A percentile compares a stretch with the other conserved stretches of the same genome.
These are phyloP conservation scores for Crithidia fasciculata DNA, from an alignment of 208 protist genomes.

Conservation along the genomic window DNA sequence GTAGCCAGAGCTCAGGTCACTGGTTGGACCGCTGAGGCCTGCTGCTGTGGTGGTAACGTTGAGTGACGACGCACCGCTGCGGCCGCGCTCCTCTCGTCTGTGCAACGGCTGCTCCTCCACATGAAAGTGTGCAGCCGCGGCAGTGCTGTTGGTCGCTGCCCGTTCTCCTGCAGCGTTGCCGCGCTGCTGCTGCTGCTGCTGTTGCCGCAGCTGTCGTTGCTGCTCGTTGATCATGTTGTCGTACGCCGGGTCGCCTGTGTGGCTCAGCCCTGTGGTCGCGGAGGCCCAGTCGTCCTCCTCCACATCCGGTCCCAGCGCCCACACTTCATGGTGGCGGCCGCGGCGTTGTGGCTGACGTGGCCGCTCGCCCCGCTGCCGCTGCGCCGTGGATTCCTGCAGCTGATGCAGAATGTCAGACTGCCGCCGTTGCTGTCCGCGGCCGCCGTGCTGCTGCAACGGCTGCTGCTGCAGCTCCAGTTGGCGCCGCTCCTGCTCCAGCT, in stretches of 20 bases:
- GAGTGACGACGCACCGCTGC: not conserved
- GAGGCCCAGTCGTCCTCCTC: slow-evolving; percentile 26
- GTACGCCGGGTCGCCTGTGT: slow-evolving; percentile 34
- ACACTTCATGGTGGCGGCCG: not conserved
- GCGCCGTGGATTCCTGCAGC: slow-evolving; percentile 10
- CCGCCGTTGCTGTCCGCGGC: not conserved
- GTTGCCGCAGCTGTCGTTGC: slow-evolving; percentile 12
- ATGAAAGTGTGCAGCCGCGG: too few species aligned
- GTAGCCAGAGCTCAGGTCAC: slow-evolving; percentile 12
- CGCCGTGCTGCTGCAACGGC: not conserved
- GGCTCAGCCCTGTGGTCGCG: slow-evolving; percentile 19
- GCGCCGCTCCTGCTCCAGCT: slow-evolving; percentile 12
- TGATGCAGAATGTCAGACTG: slow-evolving; percentile 14
- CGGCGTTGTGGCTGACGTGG: slow-evolving; percentile 8
- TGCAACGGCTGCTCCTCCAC: too few species aligned
- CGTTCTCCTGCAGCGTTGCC: not conserved
- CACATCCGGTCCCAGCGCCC: not conserved
- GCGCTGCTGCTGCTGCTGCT: slow-evolving; percentile 12
- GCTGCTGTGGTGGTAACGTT: slow-evolving; percentile 5
- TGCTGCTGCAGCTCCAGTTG: slow-evolving; percentile 20
- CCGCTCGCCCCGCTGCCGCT: slow-evolving; percentile 1
- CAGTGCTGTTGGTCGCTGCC: too few species aligned
- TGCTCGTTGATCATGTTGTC: slow-evolving; percentile 38
- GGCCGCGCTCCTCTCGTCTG: too few species aligned
- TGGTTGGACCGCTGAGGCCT: too few species aligned